These are phyloP conservation scores for Mortierella sp. DNA, from an alignment of 371 early-diverging fungal genomes.

Conservation along the genomic window DNA sequence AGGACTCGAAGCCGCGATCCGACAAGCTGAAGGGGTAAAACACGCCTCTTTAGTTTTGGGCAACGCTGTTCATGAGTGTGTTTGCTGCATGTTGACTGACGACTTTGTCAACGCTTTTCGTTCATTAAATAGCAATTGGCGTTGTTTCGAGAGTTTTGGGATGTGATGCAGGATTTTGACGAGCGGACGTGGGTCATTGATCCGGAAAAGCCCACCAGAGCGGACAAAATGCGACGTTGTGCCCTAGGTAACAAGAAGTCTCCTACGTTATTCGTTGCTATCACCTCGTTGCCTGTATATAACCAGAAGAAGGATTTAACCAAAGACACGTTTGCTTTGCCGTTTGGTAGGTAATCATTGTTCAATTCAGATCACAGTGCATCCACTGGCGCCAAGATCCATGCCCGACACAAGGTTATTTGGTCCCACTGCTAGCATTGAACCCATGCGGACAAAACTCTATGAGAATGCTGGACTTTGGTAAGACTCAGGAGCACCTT, in stretches of 20 bases:
- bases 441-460: constrained; percentile 46
- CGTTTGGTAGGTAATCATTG: constrained; percentile 42
- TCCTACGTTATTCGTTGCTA: background rate
- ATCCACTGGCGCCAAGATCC: constrained; percentile 41
- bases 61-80: background rate
- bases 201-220: constrained; percentile 56
- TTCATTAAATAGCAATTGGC: constrained; percentile 28
- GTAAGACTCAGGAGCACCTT: constrained; percentile 12
- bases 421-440: constrained; percentile 41
- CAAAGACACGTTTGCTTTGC: background rate
- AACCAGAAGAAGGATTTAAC: background rate
- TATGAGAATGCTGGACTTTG: constrained; percentile 36
- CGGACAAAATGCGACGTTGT: constrained; percentile 51
- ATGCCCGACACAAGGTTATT: constrained; percentile 48
- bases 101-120: background rate
- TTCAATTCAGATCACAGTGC: constrained; percentile 50
- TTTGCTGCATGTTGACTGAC: background rate
- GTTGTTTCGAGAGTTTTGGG: constrained; percentile 46
- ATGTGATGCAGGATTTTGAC: constrained; percentile 57
- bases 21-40: constrained; percentile 36
- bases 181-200: constrained; percentile 55
- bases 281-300: background rate
- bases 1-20: constrained; percentile 14
- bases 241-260: constrained; percentile 30
- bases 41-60: too few relatives aligned